Base-by-base conservation (phyloP, 768 basidiomycete species). In the Kwoniella newhampshirensis region DNA sequence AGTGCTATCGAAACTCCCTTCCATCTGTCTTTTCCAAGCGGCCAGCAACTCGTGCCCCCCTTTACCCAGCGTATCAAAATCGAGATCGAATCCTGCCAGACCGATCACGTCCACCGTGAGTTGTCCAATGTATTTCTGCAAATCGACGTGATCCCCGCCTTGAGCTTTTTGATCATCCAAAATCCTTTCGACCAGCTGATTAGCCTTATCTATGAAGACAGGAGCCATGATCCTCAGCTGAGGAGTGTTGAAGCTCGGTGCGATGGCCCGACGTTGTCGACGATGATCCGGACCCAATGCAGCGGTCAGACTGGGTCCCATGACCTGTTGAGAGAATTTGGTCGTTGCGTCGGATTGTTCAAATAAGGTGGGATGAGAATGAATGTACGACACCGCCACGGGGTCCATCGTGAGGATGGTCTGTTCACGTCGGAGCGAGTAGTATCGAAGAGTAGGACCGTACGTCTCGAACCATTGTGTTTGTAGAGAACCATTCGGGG, bases 331-430 rank as follows among this genome's bases (percentile, higher is more conserved):
- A 30, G 94, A 88, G 43, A 88, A 76, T 42, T 81, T 79, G 23
- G 90, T 84, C 1, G 89, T 87, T 60, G 85, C 84, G 82, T 83
- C 86, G 11, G 91, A 89, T 72, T 94, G 93, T 70, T 89, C 86
- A 30, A 75, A 69, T 2, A 36, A 81, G 79, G 12, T 84, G 0
- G 83, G 80, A 54, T 89, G 82, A 67, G 86, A 86, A 48, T 91
- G 78, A 35, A 94, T 81, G 68, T 93, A 85, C 11, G 81, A 75
- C 28, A 93, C 72, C 0, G 91, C 86, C 23, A 82, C 73, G 4
- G 90, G 88, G 70, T 94, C 91, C 39, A 89, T 80, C 0, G 89
- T 88, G 53, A 90, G 79, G 1, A 94, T 82, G 28, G 91, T 85
- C 36, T 84, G 81, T 59, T 87, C 17, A 8, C 60, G 60, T 18